phyloP scores from a whole-genome alignment of 1,284 basidiomycete genomes.

The Apiotrichum sp. region DNA sequence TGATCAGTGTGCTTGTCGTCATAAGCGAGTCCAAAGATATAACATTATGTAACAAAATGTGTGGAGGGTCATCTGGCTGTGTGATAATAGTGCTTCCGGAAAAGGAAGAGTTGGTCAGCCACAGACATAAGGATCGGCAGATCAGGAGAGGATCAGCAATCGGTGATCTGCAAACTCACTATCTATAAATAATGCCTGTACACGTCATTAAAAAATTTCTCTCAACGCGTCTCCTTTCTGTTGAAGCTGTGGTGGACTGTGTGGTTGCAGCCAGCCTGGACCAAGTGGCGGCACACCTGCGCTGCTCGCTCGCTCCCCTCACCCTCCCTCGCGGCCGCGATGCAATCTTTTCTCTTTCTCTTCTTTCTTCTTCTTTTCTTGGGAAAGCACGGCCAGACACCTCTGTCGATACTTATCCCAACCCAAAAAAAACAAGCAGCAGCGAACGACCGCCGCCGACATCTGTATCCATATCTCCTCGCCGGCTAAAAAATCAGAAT shows the following conservation, averaged over 20 bases:
- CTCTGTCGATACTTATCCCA: slow-evolving; percentile 13
- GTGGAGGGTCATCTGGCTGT: too few species aligned
- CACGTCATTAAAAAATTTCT: background rate
- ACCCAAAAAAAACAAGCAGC: slow-evolving; percentile 2
- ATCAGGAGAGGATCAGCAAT: too few species aligned
- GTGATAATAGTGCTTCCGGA: background rate
- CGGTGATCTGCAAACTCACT: too few species aligned
- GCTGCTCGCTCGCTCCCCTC: background rate
- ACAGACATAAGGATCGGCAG: too few species aligned
- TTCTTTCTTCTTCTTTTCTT: slow-evolving; percentile 12
- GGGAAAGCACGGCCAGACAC: slow-evolving; percentile 15
- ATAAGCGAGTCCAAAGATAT: too few species aligned
- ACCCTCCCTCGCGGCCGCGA: background rate
- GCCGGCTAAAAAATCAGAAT: slow-evolving; percentile 1
- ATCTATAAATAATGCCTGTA: background rate
- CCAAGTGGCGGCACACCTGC: background rate
- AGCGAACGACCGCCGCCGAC: background rate
- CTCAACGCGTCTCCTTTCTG: too few species aligned
- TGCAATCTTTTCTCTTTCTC: slow-evolving; percentile 9
- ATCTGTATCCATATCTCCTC: background rate
- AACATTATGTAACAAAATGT: too few species aligned
- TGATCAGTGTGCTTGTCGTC: too few species aligned
- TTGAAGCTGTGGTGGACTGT: too few species aligned
- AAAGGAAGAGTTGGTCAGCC: background rate
- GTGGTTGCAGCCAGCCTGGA: background rate